Evolutionary conservation across 257 asterid species (phyloP).

Genomic region (Penstemon barbatus): DNA sequence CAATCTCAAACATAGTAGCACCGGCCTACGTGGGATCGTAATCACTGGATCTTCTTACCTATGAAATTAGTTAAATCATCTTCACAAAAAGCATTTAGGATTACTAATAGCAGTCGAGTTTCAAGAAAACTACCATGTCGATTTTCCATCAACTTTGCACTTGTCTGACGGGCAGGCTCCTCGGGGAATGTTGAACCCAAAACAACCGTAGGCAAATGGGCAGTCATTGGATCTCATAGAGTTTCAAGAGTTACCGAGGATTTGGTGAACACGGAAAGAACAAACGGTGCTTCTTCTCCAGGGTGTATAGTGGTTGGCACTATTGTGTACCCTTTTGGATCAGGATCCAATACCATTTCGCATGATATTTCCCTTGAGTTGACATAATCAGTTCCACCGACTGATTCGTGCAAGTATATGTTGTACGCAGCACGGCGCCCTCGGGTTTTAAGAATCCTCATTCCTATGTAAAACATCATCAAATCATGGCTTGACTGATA

Average conservation of each 20-base stretch:
- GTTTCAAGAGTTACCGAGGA: slow-evolving; percentile 86
- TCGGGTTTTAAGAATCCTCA: slow-evolving; percentile 96
- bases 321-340: slow-evolving; percentile 97
- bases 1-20: background rate
- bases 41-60: background rate
- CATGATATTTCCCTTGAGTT: slow-evolving; percentile 98
- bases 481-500: slow-evolving; percentile 95
- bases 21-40: background rate
- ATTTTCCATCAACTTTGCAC: slow-evolving; percentile 7
- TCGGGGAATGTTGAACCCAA: slow-evolving; percentile 17
- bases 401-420: slow-evolving; percentile 94
- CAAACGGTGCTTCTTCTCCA: slow-evolving; percentile 99
- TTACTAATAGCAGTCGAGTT: background rate
- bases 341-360: slow-evolving; percentile 99
- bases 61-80: background rate
- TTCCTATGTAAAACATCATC: slow-evolving; percentile 95
- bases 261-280: slow-evolving; percentile 91
- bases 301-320: slow-evolving; percentile 98
- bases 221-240: slow-evolving; percentile 44
- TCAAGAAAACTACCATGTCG: slow-evolving; percentile 35
- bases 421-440: slow-evolving; percentile 96
- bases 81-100: background rate
- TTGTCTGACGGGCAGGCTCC: slow-evolving; percentile 27
- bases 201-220: slow-evolving; percentile 8
- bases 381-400: slow-evolving; percentile 97